Evolutionary conservation across 2,329 filamentous ascomycete genomes (phyloP), one percentile per base, ranked within the genome.

Genomic region (Macrophomina pseudophaseolina): DNA sequence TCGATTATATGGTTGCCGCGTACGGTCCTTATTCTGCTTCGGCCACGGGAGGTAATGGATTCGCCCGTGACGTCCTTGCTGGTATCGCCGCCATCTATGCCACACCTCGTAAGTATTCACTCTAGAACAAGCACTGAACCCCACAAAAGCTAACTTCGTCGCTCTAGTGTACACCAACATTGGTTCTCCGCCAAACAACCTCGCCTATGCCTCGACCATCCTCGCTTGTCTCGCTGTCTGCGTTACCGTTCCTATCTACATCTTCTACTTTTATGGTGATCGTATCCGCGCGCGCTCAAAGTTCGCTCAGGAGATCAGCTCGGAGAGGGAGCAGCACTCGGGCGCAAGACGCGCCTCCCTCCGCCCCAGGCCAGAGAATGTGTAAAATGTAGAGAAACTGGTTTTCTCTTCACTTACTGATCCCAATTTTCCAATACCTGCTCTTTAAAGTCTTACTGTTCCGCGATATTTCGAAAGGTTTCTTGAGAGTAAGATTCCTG

Each of bases 1-100:
- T 92, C 69, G 89, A 93, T 76, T 93, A 93, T 79, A 91, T 92
- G 86, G 86, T 91, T 14, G 88, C 87, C 60, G 88, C 89, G 0
- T 90, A 92, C 71, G 91, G 90, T 0, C 87, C 87, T 0, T 92
- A 91, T 74, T 87, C 89, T 2, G 90, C 90, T 1, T 91, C 89
- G 0, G 91, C 91, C 0, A 92, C 90, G 0, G 91, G 90, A 48
- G 90, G 90, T 23, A 93, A 93, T 69, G 91, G 90, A 1, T 92
- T 90, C 79, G 85, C 89, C 2, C 85, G 91, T 70, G 90, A 93
- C 73, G 88, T 92, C 77, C 80, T 93, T 0, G 91, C 90, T 1
- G 90, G 91, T 76, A 83, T 92, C 8, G 85, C 91, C 1, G 90
- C 90, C 0, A 82, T 92, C 59, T 89, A 88, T 14, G 87, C 90